Percentiles rank a stretch among this genome's conserved stretches.
Evolutionary conservation across 2,329 filamentous ascomycete genomes (phyloP).

Genomic region (Periconia sp.): DNA sequence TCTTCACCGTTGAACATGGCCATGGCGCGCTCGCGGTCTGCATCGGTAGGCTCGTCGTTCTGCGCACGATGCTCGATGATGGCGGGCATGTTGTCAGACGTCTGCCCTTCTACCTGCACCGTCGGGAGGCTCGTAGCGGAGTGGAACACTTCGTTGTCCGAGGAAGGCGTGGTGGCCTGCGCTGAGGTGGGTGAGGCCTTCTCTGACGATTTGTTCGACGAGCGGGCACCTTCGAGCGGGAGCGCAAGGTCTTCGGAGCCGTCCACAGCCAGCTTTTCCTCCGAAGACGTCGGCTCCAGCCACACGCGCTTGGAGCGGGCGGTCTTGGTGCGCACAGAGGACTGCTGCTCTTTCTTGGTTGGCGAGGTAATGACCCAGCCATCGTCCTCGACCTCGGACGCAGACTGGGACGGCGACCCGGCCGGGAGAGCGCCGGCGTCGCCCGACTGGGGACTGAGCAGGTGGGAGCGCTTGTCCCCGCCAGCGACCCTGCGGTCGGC

Average conservation of each 20-base stretch:
- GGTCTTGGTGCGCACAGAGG: conserved; percentile 17
- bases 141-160: conserved; percentile 53
- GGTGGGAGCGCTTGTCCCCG: conserved; percentile 31
- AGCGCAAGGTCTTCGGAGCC: conserved; percentile 40
- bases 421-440: conserved; percentile 15
- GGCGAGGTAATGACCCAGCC: conserved; percentile 44
- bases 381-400: conserved; percentile 46
- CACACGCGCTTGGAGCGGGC: conserved; percentile 44
- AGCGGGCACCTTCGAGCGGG: conserved; percentile 46
- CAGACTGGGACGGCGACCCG: conserved; percentile 29
- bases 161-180: conserved; percentile 47
- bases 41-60: conserved; percentile 59
- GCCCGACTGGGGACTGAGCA: conserved; percentile 26
- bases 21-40: conserved; percentile 78
- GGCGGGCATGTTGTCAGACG: conserved; percentile 44
- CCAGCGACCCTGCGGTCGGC: conserved; percentile 27
- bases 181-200: conserved; percentile 39
- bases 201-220: conserved; percentile 43
- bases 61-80: conserved; percentile 39
- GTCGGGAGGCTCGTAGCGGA: conserved; percentile 58
- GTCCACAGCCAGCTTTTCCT: conserved; percentile 36
- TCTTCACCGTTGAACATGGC: conserved; percentile 86
- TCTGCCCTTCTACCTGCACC: conserved; percentile 57
- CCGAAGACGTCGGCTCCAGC: conserved; percentile 47
- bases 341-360: conserved; percentile 28